phyloP scores from a whole-genome alignment of 306 rosid species.

The Trichosanthes cucumerina region DNA sequence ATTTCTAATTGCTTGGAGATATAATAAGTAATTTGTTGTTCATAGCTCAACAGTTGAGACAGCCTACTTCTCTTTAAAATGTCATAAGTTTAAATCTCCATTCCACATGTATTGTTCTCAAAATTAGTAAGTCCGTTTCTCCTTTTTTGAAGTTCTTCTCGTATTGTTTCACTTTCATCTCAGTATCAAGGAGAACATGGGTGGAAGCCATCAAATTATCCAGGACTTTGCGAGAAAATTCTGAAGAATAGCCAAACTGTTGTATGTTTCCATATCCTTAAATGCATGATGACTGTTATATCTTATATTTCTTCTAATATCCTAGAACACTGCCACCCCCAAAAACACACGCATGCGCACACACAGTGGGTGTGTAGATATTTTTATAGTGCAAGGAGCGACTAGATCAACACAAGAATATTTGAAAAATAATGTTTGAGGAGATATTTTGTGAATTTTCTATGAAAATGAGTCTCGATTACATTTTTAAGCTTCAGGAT shows the following conservation, averaged over 20 bases:
- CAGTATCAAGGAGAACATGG: slow-evolving; percentile 99
- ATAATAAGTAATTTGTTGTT: neutral
- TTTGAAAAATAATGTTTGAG: too few relatives aligned
- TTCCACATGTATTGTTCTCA: neutral
- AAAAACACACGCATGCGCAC: too few relatives aligned
- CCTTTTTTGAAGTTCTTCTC: neutral
- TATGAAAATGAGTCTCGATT: too few relatives aligned
- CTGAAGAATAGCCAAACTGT: slow-evolving; percentile 85
- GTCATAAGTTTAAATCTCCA: neutral
- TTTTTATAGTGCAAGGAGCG: neutral
- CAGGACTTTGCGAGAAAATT: slow-evolving; percentile 78
- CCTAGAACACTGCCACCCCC: too few relatives aligned
- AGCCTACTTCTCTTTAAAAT: too few relatives aligned
- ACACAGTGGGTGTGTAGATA: neutral
- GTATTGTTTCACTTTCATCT: slow-evolving; percentile 11
- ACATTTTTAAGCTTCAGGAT: too few relatives aligned
- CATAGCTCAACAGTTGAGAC: neutral
- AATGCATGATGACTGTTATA: neutral
- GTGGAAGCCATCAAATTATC: slow-evolving; percentile 83
- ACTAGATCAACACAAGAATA: neutral
- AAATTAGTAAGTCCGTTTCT: neutral
- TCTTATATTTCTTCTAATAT: neutral
- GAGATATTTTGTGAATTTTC: too few relatives aligned
- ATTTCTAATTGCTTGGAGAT: neutral
- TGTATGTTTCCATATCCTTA: slow-evolving; percentile 44